Evolutionary conservation across 2,329 filamentous ascomycete genomes (phyloP).

Genomic region (Cladophialophora immunda): DNA sequence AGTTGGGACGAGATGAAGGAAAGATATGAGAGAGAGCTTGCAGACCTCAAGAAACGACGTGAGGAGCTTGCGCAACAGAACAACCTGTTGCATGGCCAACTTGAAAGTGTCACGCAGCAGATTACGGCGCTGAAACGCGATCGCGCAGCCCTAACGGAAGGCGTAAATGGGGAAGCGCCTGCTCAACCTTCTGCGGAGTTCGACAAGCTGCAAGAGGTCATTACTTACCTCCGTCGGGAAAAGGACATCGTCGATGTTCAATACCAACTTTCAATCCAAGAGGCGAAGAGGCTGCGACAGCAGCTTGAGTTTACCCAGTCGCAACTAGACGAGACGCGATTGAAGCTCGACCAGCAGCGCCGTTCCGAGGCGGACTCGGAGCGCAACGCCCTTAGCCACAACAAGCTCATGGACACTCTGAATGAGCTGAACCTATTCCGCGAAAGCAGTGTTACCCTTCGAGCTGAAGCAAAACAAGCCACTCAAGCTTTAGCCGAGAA

Average conservation of each 20-base stretch:
- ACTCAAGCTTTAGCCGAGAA: slow-evolving; percentile 80
- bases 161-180: slow-evolving; percentile 54
- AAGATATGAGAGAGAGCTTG: slow-evolving; percentile 82
- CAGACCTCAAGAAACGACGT: slow-evolving; percentile 78
- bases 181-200: slow-evolving; percentile 65
- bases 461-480: slow-evolving; percentile 82
- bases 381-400: slow-evolving; percentile 78
- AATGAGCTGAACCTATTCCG: slow-evolving; percentile 96
- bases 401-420: slow-evolving; percentile 91
- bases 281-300: slow-evolving; percentile 86
- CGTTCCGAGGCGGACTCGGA: slow-evolving; percentile 77
- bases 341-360: slow-evolving; percentile 91
- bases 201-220: slow-evolving; percentile 86
- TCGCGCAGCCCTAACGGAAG: slow-evolving; percentile 67
- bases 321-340: slow-evolving; percentile 85
- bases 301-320: slow-evolving; percentile 86
- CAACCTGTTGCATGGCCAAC: slow-evolving; percentile 85
- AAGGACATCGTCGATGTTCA: slow-evolving; percentile 99
- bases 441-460: slow-evolving; percentile 90
- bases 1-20: slow-evolving; percentile 87
- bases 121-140: slow-evolving; percentile 81
- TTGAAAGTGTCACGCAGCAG: slow-evolving; percentile 83
- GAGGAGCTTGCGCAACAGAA: slow-evolving; percentile 91
- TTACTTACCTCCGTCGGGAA: slow-evolving; percentile 88
- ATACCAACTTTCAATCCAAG: slow-evolving; percentile 85